Evolutionary conservation across 768 basidiomycete species (phyloP).

Genomic region (Chiua virens): DNA sequence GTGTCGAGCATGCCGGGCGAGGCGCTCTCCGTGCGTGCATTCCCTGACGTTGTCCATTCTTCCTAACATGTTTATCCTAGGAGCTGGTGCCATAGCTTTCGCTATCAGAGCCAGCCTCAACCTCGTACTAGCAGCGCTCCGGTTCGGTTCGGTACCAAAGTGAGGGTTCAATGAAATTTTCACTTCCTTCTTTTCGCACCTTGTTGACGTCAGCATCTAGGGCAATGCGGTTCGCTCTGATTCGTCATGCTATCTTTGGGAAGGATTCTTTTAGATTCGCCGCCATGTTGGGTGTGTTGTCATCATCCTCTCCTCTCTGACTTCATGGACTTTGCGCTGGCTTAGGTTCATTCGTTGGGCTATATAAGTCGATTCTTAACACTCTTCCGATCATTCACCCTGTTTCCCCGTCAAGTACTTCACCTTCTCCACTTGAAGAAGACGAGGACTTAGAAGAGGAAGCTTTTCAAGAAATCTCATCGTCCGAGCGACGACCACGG

Average conservation of each 20-base stretch:
- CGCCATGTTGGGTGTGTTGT: conserved; percentile 71
- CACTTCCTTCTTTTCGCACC: background rate
- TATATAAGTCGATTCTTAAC: conserved; percentile 82
- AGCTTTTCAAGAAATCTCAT: conserved; percentile 12
- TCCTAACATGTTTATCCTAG: conserved; percentile 37
- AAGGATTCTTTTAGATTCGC: conserved; percentile 81
- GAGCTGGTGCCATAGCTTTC: conserved; percentile 80
- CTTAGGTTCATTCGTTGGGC: conserved; percentile 67
- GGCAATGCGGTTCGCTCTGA: conserved; percentile 58
- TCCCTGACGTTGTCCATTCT: background rate
- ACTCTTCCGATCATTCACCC: conserved; percentile 71
- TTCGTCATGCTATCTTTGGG: conserved; percentile 84
- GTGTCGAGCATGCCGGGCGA: conserved; percentile 65
- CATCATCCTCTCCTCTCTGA: background rate
- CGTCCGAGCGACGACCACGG: conserved; percentile 42
- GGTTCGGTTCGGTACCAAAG: conserved; percentile 68
- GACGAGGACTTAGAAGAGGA: conserved; percentile 27
- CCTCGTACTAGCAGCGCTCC: conserved; percentile 72
- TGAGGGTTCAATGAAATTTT: no score
- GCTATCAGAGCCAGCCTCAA: conserved; percentile 83
- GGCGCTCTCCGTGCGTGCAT: conserved; percentile 68
- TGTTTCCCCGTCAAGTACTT: conserved; percentile 23
- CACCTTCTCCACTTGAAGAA: conserved; percentile 32
- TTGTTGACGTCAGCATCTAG: conserved; percentile 37
- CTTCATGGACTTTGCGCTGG: background rate